A percentile compares a stretch with the other conserved stretches of the same genome.
phyloP scores from a whole-genome alignment of 163 green algal species.

The Chlamydomonas reinhardtii region DNA sequence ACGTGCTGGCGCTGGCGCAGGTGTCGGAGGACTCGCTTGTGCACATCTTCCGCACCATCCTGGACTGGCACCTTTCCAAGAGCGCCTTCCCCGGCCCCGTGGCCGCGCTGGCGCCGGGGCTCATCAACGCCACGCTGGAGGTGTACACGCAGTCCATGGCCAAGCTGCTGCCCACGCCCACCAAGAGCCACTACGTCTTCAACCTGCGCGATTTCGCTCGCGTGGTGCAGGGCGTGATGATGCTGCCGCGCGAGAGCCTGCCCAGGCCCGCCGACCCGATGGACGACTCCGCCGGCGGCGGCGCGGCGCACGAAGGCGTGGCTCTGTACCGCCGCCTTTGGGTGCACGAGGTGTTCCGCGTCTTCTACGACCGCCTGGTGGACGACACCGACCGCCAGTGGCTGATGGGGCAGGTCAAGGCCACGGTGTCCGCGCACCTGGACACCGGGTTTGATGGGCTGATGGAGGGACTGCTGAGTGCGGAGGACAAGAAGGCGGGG shows the following conservation, averaged over 20 bases:
- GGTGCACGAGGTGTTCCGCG: conserved; percentile 82
- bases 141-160: conserved; percentile 79
- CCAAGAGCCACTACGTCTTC: conserved; percentile 90
- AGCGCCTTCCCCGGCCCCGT: conserved; percentile 67
- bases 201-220: conserved; percentile 86
- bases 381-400: conserved; percentile 81
- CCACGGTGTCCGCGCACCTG: conserved; percentile 53
- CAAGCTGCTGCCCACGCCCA: conserved; percentile 85
- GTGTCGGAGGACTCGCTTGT: conserved; percentile 73
- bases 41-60: conserved; percentile 77
- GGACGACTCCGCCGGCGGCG: background rate
- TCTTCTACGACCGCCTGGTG: conserved; percentile 89
- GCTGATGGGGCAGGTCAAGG: conserved; percentile 69
- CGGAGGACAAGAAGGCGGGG: conserved; percentile 4
- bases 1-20: conserved; percentile 77
- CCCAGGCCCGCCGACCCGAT: conserved; percentile 36
- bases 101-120: conserved; percentile 32
- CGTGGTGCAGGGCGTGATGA: conserved; percentile 80
- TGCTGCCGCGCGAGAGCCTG: conserved; percentile 63
- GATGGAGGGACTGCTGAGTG: conserved; percentile 54
- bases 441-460: conserved; percentile 64
- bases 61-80: conserved; percentile 79
- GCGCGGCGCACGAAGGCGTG: background rate
- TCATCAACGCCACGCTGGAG: conserved; percentile 81
- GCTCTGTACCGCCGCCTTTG: conserved; percentile 77